Base-by-base conservation (phyloP, 495 filamentous ascomycete genomes). In the Daldinia decipiens region DNA sequence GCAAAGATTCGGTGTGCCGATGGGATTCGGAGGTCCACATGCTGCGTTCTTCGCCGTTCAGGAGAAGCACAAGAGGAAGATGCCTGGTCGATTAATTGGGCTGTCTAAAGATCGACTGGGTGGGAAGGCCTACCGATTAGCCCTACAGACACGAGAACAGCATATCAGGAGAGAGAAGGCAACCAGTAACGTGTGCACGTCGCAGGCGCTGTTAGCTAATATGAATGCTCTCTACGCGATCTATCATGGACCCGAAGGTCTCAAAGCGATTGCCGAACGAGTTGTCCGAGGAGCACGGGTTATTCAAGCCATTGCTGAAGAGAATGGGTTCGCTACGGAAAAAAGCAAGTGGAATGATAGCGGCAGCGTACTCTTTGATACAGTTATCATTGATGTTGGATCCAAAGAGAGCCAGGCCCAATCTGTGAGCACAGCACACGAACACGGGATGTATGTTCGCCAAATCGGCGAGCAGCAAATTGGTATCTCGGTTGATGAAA, bases 171-270 rank as follows among this genome's bases (percentile, higher is more conserved):
- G 95, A 74, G 95, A 99, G 80, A 99, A 99, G 86, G 95, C 95
- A 1, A 99, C 95, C 5, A 97, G 94, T 84, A 99, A 99, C 79
- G 97, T 99, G 65, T 99, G 95, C 81, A 99, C 95, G 21, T 95
- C 95, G 6, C 95, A 99, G 78, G 95, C 95, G 8, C 79, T 99
- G 17, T 85, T 98, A 34, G 95, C 95, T 19, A 99, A 99, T 79
- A 98, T 98, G 93, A 96, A 89, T 72, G 93, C 95, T 56, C 92
- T 99, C 81, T 99, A 98, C 79, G 95, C 94, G n/a, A 87, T 98
- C 39, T 99, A 98, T 77, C 95, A 99, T 76, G 95, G 95, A 2
- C 95, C 95, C 2, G 73, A 87, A 36, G 96, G 96, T 13, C 83
- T 99, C 53, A 92, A 89, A 81, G 86, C 86, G 17, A 98, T 98